Conservation (phyloP, 2,329 filamentous ascomycete genomes). For the Zasmidium citrigriseum region DNA sequence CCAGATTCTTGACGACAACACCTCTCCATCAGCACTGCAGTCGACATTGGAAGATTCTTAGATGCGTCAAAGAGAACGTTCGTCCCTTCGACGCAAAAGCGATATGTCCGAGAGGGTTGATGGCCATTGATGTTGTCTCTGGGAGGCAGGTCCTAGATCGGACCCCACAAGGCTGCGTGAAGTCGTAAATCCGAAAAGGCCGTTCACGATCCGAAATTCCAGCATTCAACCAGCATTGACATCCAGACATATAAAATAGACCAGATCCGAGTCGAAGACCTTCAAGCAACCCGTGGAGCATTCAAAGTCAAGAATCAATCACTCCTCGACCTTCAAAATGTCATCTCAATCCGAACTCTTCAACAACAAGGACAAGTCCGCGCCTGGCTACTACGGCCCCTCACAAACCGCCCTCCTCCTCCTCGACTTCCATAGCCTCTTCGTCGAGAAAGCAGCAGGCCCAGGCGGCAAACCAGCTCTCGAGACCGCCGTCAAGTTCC, state of each 20-base stretch:
- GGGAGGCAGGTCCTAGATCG: too few relatives aligned
- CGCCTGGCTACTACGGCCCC: conserved; percentile 13
- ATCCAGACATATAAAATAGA: too few relatives aligned
- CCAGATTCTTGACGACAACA: neutral
- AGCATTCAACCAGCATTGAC: too few relatives aligned
- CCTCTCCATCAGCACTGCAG: neutral
- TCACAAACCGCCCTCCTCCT: conserved; percentile 19
- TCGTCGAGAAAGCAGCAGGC: neutral
- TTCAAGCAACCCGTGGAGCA: too few relatives aligned
- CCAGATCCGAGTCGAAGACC: too few relatives aligned
- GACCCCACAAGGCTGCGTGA: neutral
- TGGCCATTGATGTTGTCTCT: neutral
- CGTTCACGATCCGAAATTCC: neutral
- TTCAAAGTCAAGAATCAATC: too few relatives aligned
- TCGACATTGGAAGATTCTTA: neutral
- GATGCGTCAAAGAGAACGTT: neutral
- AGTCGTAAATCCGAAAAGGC: neutral
- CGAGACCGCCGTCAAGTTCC: conserved; percentile 5
- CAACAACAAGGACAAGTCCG: conserved; percentile 10
- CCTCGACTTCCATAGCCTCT: conserved; percentile 19
- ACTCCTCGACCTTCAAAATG: neutral
- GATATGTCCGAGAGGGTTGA: neutral
- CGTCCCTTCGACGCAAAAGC: neutral
- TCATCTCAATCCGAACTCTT: neutral
- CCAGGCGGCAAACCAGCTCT: neutral